phyloP scores from a whole-genome alignment of 1,139 yeast genomes.

The Yamadazyma sp. region DNA sequence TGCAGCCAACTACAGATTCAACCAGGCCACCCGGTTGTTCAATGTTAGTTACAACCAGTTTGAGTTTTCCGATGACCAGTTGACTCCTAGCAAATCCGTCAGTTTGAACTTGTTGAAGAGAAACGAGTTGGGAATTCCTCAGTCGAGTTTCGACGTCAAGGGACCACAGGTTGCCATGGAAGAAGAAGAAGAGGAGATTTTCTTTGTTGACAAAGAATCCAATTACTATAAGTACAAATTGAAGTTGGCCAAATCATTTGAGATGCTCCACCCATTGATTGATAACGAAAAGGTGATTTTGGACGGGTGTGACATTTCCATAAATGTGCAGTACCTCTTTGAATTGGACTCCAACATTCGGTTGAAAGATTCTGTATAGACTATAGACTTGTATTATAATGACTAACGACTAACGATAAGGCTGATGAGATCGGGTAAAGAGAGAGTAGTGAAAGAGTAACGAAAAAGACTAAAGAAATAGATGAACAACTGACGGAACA shows the following conservation, averaged over 20 bases:
- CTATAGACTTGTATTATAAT: not conserved
- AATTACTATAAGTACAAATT: constrained; percentile 19
- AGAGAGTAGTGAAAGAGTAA: too few species aligned
- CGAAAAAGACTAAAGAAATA: too few species aligned
- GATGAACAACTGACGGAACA: too few species aligned
- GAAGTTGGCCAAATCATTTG: constrained; percentile 5
- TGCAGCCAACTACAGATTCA: constrained; percentile 4
- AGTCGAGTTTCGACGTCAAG: not conserved
- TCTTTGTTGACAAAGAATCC: constrained; percentile 19
- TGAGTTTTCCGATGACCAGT: constrained; percentile 8
- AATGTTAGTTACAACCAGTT: constrained; percentile 11
- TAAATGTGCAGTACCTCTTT: constrained; percentile 20
- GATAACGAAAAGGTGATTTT: not conserved
- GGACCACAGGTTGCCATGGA: constrained; percentile 8
- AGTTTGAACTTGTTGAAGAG: not conserved
- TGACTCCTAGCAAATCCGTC: constrained; percentile 3
- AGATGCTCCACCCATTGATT: not conserved
- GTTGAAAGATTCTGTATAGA: constrained; percentile 1
- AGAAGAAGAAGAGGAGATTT: constrained; percentile 13
- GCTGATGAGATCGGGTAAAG: too few species aligned
- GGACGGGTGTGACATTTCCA: constrained; percentile 22
- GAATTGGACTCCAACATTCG: constrained; percentile 7
- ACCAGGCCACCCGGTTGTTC: constrained; percentile 7
- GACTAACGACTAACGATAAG: not conserved
- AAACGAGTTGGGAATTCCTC: not conserved